These are phyloP conservation scores for Pelargonium cotyledonis DNA, from an alignment of 441 rosid genomes.

Conservation along the genomic window DNA sequence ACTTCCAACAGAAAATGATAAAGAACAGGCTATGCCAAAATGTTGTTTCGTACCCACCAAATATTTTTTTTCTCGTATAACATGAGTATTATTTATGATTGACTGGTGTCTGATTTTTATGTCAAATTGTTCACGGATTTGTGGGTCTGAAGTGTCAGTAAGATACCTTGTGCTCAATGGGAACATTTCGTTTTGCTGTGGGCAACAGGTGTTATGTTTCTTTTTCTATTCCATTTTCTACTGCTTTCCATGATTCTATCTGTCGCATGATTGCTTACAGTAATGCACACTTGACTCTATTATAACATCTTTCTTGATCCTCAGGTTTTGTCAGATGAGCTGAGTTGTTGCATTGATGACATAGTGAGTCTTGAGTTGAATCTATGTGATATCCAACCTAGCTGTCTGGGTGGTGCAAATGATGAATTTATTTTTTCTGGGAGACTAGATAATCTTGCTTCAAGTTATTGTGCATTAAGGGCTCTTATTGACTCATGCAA, in stretches of 20 bases:
- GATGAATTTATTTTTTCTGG: constrained; percentile 90
- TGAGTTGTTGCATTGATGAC: constrained; percentile 56
- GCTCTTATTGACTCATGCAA: constrained; percentile 76
- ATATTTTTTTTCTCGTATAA: not conserved
- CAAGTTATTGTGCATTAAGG: constrained; percentile 79
- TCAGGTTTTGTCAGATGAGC: constrained; percentile 67
- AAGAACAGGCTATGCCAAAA: not conserved
- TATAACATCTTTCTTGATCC: constrained; percentile 12
- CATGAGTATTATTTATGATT: not conserved
- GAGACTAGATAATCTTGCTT: constrained; percentile 91
- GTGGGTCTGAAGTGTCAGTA: constrained; percentile 4
- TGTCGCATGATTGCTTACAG: not conserved
- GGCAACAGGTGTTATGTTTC: constrained; percentile 9
- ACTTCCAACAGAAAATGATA: not conserved
- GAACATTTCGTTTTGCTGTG: constrained; percentile 4
- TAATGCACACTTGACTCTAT: not conserved
- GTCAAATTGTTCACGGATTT: not conserved
- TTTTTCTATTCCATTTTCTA: not conserved
- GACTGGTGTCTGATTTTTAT: not conserved
- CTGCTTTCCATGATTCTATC: not conserved
- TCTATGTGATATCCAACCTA: constrained; percentile 89
- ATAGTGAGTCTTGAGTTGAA: constrained; percentile 77
- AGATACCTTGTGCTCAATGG: not conserved
- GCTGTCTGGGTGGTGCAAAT: constrained; percentile 93
- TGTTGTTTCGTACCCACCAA: not conserved